phyloP scores from a whole-genome alignment of 1,284 basidiomycete genomes.

The Puccinia coronata region DNA sequence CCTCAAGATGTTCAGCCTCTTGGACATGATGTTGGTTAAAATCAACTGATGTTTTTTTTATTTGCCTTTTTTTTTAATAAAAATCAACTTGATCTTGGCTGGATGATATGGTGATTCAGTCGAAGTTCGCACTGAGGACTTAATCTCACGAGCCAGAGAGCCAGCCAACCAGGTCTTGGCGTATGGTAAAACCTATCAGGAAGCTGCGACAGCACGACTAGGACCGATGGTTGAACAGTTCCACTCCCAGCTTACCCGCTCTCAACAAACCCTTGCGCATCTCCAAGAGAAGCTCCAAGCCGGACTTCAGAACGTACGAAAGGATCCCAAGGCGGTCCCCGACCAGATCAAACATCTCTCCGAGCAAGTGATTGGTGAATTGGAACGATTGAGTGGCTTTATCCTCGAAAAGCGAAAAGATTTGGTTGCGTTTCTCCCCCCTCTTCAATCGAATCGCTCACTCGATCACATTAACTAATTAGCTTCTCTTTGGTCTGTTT shows the following conservation, averaged over 20 bases:
- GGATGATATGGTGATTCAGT: background rate
- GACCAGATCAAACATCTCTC: constrained; percentile 36
- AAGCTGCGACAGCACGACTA: constrained; percentile 29
- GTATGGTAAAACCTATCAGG: constrained; percentile 45
- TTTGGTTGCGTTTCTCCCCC: background rate
- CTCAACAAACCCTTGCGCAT: constrained; percentile 27
- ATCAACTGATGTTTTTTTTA: too few species aligned
- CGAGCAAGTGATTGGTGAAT: constrained; percentile 43
- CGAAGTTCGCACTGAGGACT: constrained; percentile 38
- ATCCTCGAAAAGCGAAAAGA: constrained; percentile 48
- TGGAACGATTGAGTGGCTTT: constrained; percentile 37
- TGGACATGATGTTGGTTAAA: too few species aligned
- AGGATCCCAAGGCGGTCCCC: constrained; percentile 34
- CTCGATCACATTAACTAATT: too few species aligned
- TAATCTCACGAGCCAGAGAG: constrained; percentile 41
- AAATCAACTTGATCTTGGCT: background rate
- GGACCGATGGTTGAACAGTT: constrained; percentile 46
- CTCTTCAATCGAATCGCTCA: background rate
- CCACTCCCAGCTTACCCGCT: constrained; percentile 25
- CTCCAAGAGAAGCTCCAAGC: constrained; percentile 41
- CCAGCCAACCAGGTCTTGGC: constrained; percentile 44
- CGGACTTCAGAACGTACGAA: constrained; percentile 23
- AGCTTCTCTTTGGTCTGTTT: background rate
- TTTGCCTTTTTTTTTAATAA: background rate
- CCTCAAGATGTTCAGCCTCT: background rate